Base-by-base conservation (phyloP, 2,329 filamentous ascomycete species). In the Talaromyces sp. region DNA sequence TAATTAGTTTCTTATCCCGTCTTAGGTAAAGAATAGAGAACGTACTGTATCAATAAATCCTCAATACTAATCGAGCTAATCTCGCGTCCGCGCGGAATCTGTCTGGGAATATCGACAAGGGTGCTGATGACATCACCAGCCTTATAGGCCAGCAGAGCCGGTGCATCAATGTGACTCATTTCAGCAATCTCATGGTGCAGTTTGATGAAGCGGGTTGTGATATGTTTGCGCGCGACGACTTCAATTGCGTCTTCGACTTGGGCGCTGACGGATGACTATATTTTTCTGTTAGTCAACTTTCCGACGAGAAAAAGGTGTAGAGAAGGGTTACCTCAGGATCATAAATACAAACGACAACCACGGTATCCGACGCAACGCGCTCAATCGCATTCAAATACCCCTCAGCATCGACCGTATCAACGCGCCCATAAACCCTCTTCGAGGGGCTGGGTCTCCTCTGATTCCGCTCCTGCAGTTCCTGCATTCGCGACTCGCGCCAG, bases 361-460 rank as follows among this genome's bases (percentile, higher is more conserved):
- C 85, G 0, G 92, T 94, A 56, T 94, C 91, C 57, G 88, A 80
- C 45, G 88, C 84, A 4, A 94, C 92, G 79, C 92, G 95, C 80
- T 99, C 95, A 70, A 98, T 92, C 63, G 94, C 93, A 77, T 98
- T 93, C n/a, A 99, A 85, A 73, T 96, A 99, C 19, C 93, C 95
- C 68, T 90, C 82, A 8, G 92, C 94, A 81, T 98, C 93, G 1
- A 98, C 95, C 66, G 87, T 85, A 67, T 93, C 90, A 68, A 98
- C 81, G 13, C 85, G 86, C 24, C 95, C 95, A 75, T 90, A 98
- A 65, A 89, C 83, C 69, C 91, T 83, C 68, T 90, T 86, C 71
- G 89, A 93, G 0, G 92, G 92, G 75, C 89, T 94, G 61, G 87
- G 89, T 72, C 88, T 87, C 72, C 90, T 83, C 67, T 83, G 90